phyloP scores from a whole-genome alignment of 108 stramenopile species.

The Mediolabrus comicus region DNA sequence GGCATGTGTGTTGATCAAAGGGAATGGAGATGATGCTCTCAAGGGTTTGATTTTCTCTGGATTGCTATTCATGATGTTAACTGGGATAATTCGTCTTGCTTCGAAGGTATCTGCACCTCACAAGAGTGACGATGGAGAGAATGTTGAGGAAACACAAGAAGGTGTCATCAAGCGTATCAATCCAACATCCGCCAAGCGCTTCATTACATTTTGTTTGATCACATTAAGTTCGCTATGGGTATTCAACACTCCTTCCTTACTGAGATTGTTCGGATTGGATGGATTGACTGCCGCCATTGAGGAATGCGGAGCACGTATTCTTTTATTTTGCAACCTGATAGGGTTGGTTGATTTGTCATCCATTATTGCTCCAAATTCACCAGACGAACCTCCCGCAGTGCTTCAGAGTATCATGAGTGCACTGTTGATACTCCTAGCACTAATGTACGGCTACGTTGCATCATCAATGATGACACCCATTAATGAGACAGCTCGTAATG shows the following conservation, averaged over 20 bases:
- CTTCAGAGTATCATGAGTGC: slow-evolving; percentile 16
- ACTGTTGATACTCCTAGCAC: slow-evolving; percentile 10
- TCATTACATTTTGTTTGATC: slow-evolving; percentile 15
- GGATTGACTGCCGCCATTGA: slow-evolving; percentile 23
- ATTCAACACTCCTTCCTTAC: slow-evolving; percentile 37
- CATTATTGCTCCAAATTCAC: not conserved
- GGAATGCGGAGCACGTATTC: slow-evolving; percentile 29
- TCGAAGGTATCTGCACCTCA: slow-evolving; percentile 10
- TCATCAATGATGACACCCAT: slow-evolving; percentile 24
- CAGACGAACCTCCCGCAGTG: not conserved
- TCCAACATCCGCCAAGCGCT: slow-evolving; percentile 13
- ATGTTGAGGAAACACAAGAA: not conserved
- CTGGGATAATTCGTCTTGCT: slow-evolving; percentile 6
- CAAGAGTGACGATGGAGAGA: not conserved
- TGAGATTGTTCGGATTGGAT: slow-evolving; percentile 28
- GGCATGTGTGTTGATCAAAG: slow-evolving; percentile 40
- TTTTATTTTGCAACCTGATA: slow-evolving; percentile 26
- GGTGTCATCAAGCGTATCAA: slow-evolving; percentile 8
- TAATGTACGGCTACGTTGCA: slow-evolving; percentile 23
- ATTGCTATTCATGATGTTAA: slow-evolving; percentile 9
- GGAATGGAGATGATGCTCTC: slow-evolving; percentile 30
- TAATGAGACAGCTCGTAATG: slow-evolving; percentile 39
- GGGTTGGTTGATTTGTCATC: slow-evolving; percentile 9
- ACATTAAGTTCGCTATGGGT: slow-evolving; percentile 32
- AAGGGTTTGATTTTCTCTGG: slow-evolving; percentile 9